A percentile compares a stretch with the other conserved stretches of the same genome.
Evolutionary conservation across 129 eudicot species (phyloP).

Genomic region (Tagetes erecta): DNA sequence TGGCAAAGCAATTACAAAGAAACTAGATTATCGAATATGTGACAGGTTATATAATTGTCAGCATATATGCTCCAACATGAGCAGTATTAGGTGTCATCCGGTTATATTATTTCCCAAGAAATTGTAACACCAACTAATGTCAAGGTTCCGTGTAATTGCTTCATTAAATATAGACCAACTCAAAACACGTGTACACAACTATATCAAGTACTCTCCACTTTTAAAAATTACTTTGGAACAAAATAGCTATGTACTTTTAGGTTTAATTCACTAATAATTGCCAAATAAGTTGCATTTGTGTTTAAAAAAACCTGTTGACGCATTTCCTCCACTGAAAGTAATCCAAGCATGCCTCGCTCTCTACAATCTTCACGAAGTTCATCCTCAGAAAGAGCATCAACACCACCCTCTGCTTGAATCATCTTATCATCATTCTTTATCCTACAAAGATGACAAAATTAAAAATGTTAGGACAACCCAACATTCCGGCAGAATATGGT

Average conservation of each 20-base stretch:
- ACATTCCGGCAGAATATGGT: slow-evolving; percentile 14
- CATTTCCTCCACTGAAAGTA: slow-evolving; percentile 86
- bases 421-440: slow-evolving; percentile 84
- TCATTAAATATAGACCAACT: too few species aligned
- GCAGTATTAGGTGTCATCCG: not conserved
- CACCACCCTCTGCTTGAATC: slow-evolving; percentile 95
- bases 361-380: slow-evolving; percentile 96
- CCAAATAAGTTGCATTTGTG: slow-evolving; percentile 11
- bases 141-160: too few species aligned
- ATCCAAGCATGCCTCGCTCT: slow-evolving; percentile 93
- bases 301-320: slow-evolving; percentile 66
- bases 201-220: not conserved
- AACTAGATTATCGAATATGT: not conserved
- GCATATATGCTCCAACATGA: not conserved
- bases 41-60: not conserved
- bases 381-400: slow-evolving; percentile 90
- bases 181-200: too few species aligned
- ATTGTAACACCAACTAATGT: too few species aligned
- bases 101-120: too few species aligned
- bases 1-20: too few species aligned
- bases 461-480: not conserved
- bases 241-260: not conserved
- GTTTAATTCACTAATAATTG: slow-evolving; percentile 3
- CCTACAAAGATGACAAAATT: slow-evolving; percentile 44
- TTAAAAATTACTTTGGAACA: not conserved